Percentiles rank a stretch among this genome's conserved stretches.
These are phyloP conservation scores for Bondarzewia mesenterica DNA, from an alignment of 1,284 basidiomycete genomes.

Conservation along the genomic window DNA sequence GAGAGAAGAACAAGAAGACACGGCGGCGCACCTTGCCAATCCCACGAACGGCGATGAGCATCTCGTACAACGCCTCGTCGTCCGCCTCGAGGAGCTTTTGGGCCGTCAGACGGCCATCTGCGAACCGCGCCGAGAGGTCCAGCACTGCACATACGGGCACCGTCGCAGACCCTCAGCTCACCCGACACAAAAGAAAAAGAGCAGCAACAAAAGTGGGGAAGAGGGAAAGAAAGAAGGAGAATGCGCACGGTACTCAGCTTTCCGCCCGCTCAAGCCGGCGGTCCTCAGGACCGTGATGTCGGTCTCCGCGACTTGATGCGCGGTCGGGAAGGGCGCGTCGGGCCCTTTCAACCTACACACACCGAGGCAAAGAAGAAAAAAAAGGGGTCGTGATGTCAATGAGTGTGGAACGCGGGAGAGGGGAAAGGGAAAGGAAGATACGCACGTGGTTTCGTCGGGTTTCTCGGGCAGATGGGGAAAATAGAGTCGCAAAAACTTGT, in stretches of 20 bases:
- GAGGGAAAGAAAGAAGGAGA: too few species aligned
- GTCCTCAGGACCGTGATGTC: constrained; percentile 52
- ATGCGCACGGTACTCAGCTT: constrained; percentile 75
- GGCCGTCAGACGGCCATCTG: constrained; percentile 69
- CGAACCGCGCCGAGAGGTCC: constrained; percentile 71
- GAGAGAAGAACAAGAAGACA: too few species aligned
- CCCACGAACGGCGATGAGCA: constrained; percentile 73
- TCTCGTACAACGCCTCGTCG: constrained; percentile 68
- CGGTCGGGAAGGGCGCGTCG: constrained; percentile 50
- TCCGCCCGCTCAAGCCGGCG: constrained; percentile 73
- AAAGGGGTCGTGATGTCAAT: background rate
- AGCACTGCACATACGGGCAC: constrained; percentile 39
- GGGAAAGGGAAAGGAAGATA: constrained; percentile 8
- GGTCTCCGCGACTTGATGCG: constrained; percentile 55
- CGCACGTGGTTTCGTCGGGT: constrained; percentile 35
- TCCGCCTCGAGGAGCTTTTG: constrained; percentile 60
- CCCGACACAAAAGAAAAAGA: too few species aligned
- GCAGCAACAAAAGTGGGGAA: too few species aligned
- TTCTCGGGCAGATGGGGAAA: constrained; percentile 68
- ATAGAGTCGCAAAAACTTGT: constrained; percentile 74
- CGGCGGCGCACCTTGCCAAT: constrained; percentile 58
- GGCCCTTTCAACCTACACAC: background rate
- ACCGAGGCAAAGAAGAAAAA: constrained; percentile 7
- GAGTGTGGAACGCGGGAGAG: background rate
- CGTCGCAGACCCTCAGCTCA: background rate